Conservation (phyloP, 2,329 filamentous ascomycete genomes). For the Orbilia oligospora region DNA sequence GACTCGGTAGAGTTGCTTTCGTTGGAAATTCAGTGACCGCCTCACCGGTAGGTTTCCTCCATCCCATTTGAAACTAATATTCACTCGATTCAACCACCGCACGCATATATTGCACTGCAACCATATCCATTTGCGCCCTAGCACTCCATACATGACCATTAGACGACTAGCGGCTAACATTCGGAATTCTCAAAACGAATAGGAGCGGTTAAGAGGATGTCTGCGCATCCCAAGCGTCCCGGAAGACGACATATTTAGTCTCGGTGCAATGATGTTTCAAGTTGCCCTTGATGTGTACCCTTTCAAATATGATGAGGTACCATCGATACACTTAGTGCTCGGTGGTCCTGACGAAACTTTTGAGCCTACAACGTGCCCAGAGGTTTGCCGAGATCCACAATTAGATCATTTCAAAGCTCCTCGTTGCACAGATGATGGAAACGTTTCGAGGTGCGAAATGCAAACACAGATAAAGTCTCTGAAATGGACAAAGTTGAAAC, state of each 20-base stretch:
- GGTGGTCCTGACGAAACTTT: not conserved
- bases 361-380: not conserved
- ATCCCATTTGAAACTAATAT: not conserved
- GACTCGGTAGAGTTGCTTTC: not conserved
- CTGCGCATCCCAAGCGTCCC: slow-evolving; percentile 13
- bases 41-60: slow-evolving; percentile 15
- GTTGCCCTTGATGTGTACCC: not conserved
- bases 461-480: not conserved
- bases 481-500: not conserved
- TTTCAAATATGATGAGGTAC: not conserved
- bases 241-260: slow-evolving; percentile 27
- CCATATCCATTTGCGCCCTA: no score
- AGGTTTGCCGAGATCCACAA: not conserved
- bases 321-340: not conserved
- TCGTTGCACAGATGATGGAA: not conserved
- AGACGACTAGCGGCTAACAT: not conserved
- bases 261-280: slow-evolving; percentile 34
- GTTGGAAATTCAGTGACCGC: slow-evolving; percentile 1
- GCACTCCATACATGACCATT: not conserved
- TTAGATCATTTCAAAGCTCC: not conserved
- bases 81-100: no score
- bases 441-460: not conserved
- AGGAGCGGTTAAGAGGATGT: slow-evolving; percentile 17
- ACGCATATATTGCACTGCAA: no score
- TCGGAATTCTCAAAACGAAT: not conserved